Base-by-base conservation (phyloP, 495 filamentous ascomycete genomes). In the Penicillium cinerascens region DNA sequence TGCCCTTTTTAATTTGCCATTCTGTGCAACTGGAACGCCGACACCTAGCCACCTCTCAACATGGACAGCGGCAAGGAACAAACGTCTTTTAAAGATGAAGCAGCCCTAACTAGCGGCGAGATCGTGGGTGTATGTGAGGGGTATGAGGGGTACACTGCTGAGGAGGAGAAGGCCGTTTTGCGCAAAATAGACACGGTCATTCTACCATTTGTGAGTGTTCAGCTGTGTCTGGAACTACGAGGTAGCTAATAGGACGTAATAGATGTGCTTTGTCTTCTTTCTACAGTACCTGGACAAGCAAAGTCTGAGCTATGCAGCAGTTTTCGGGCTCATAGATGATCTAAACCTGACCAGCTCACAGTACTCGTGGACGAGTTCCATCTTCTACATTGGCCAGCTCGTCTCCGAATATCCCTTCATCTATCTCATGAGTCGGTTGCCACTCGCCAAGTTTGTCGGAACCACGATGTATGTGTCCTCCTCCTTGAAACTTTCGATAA, bases 391-490 rank as follows among this genome's bases (percentile, higher is more conserved):
- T 26, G 83, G 83, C 4, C 83, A 80, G 49, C 65, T 87, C 4
- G 67, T 68, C 6, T 70, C 70, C 1, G 73, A 74, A 42, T 78
- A 73, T 47, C 78, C 77, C 0, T 69, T 72, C 15, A 74, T 77
- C 46, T 77, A 79, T 47, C 64, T 85, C 1, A 72, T 84, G 60
- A 80, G 81, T 50, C 69, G 75, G 4, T 61, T 84, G n/a, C 82
- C 80, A 8, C 62, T 79, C 13, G 69, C 75, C 44, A 74, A 65
- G 21, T 66, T 64, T 35, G 59, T 61, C 15, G 61, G 51, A 3
- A 43, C 40, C 5, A 63, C 62, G 2, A 50, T 66, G 64, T 68
- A 59, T 18, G 61, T 51, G 2, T 3, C 15, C 8, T 2, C 3
- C 16, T 16, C 11, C 5, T 16, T 16, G 13, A 38, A 38, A 17